Percentiles rank a stretch among this genome's conserved stretches.
These are phyloP conservation scores for Albugo laibachii DNA, from an alignment of 352 stramenopile genomes.

Conservation along the genomic window DNA sequence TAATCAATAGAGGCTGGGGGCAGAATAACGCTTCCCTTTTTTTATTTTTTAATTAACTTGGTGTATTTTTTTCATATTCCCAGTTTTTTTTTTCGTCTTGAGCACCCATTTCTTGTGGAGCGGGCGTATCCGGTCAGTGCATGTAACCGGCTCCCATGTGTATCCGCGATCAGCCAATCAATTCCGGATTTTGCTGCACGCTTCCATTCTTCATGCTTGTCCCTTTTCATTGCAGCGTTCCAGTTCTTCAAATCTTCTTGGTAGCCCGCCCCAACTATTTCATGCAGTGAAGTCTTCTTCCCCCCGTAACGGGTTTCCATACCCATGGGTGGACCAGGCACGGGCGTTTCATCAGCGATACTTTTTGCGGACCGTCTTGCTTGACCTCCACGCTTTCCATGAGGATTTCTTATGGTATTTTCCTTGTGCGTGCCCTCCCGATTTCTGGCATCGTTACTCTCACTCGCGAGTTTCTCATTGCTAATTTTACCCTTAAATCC, in stretches of 20 bases:
- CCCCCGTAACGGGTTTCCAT: too few species aligned
- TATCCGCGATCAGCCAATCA: neutral
- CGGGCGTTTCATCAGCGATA: too few species aligned
- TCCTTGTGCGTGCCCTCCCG: neutral
- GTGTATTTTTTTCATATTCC: too few species aligned
- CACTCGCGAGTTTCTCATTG: too few species aligned
- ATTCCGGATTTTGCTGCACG: neutral
- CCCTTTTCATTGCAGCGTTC: neutral
- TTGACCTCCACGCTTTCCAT: neutral
- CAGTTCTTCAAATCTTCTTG: neutral
- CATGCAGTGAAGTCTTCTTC: too few species aligned
- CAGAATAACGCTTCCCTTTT: too few species aligned
- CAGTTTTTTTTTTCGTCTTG: slow-evolving; percentile 1
- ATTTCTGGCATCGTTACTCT: neutral
- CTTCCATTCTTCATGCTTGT: neutral
- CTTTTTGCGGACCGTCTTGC: neutral
- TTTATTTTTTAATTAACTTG: too few species aligned
- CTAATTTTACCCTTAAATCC: neutral
- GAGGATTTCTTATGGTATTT: neutral
- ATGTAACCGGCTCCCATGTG: neutral
- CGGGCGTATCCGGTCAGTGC: neutral
- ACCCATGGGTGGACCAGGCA: too few species aligned
- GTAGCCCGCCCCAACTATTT: neutral
- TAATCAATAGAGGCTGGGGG: too few species aligned
- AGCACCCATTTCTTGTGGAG: slow-evolving; percentile 4